Percentiles rank a stretch among this genome's conserved stretches.
Evolutionary conservation across 176 grass and related monocot species (phyloP).

Genomic region (Ensete glaucum): DNA sequence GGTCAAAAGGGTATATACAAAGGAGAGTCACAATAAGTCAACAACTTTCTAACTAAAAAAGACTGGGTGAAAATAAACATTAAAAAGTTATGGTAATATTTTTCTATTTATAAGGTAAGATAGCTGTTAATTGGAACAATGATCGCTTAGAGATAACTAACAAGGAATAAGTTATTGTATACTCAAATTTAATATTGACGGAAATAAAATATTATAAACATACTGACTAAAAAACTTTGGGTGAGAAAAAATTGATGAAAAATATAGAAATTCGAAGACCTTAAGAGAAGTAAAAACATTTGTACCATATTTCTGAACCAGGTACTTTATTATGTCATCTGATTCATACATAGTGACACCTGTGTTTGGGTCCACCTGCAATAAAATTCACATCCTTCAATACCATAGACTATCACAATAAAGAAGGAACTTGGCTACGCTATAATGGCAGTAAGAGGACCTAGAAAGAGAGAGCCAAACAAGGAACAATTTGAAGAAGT

Average conservation of each 20-base stretch:
- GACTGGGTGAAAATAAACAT: not conserved
- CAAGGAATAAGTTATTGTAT: not conserved
- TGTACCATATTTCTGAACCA: slow-evolving; percentile 71
- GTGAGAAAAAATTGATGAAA: not conserved
- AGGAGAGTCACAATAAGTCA: not conserved
- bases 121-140: not conserved
- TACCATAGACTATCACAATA: not conserved
- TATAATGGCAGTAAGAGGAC: not conserved
- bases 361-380: slow-evolving; percentile 94
- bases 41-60: not conserved
- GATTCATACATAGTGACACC: slow-evolving; percentile 92
- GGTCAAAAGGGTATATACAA: not conserved
- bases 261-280: not conserved
- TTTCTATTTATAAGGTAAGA: not conserved
- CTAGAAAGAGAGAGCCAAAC: not conserved
- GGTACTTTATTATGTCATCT: slow-evolving; percentile 89
- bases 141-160: not conserved
- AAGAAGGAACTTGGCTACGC: not conserved
- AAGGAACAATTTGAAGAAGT: no score
- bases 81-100: not conserved
- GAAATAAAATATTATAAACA: not conserved
- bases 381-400: not conserved
- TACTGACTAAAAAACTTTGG: not conserved
- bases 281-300: slow-evolving; percentile 14
- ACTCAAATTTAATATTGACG: not conserved